These are phyloP conservation scores for Trypanosoma avium DNA, from an alignment of 208 protist genomes.

Conservation along the genomic window DNA sequence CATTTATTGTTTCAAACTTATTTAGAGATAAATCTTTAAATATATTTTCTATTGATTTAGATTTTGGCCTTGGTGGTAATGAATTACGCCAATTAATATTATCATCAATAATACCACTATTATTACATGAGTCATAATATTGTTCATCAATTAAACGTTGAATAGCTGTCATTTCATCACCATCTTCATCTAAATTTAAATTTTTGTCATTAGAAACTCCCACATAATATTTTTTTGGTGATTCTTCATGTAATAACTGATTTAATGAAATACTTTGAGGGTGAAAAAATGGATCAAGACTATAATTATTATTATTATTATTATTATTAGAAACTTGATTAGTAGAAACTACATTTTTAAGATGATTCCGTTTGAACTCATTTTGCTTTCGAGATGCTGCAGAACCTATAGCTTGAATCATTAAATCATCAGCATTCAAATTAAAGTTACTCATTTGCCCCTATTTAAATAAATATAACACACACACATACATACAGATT, in stretches of 20 bases:
- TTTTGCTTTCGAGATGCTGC: not conserved
- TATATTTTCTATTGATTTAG: not conserved
- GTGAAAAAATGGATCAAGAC: not conserved
- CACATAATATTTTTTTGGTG: not conserved
- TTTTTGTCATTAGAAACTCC: not conserved
- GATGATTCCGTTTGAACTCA: not conserved
- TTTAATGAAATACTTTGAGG: constrained; percentile 7
- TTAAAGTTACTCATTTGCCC: not conserved
- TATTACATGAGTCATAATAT: not conserved
- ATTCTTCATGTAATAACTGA: constrained; percentile 1
- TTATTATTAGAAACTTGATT: not conserved
- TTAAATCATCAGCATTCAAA: constrained; percentile 7
- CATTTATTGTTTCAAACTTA: not conserved
- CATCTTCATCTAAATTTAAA: not conserved
- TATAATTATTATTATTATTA: not conserved
- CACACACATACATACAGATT: not conserved
- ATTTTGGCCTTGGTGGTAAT: not conserved
- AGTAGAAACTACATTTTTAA: not conserved
- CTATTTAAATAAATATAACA: not conserved
- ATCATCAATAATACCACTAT: not conserved
- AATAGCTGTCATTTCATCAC: constrained; percentile 3
- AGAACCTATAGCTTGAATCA: not conserved
- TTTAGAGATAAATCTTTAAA: not conserved
- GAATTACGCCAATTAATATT: not conserved
- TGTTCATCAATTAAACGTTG: constrained; percentile 17